Evolutionary conservation across 1,284 basidiomycete species (phyloP), one percentile per base, ranked within the genome.

Genomic region (Apiotrichum sp.): DNA sequence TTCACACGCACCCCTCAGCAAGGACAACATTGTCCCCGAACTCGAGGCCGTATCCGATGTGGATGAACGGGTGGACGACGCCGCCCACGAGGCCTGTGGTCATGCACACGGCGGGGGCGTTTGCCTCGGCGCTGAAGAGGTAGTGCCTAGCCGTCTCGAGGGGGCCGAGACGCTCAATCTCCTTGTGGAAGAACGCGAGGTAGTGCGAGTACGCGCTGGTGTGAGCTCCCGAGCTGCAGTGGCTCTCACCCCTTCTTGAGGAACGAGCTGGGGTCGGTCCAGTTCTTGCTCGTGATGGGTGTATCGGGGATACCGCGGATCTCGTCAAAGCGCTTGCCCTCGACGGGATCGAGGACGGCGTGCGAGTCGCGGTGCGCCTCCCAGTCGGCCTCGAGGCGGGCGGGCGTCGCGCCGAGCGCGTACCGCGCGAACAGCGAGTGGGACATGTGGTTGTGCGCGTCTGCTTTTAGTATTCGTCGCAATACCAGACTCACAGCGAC

Each of bases 31-130:
- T 77, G 57, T 80, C 81, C 0, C 77, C 77, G 61, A 87, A 86
- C 62, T 86, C 85, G 3, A 80, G 68, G 4, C 81, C 85, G 60
- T 84, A 84, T 78, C 85, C 86, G 35, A 81, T 71, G 64, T 85
- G 83, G 43, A 88, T 86, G 51, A 85, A 74, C 0, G 85, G 84
- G 69, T 88, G 64, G 11, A 64, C 47, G 2, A 59, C 55, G 11
- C 85, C 85, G 36, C 78, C 78, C 42, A 84, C 69, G 40, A 86
- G 77, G 9, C 84, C 77, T 29, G 79, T 65, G 4, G 85, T 66
- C 84, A 87, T 86, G 22, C 76, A 58, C 0, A 77, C 73, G 0
- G 74, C 80, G 13, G 80, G 74, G 0, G 6, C 58, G 34, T 50
- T 59, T 6, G 69, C 70, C 2, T 57, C 69, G 0, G 78, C 70